Base-by-base conservation (phyloP, 2,329 filamentous ascomycete genomes). In the Pseudohalonectria lignicola region DNA sequence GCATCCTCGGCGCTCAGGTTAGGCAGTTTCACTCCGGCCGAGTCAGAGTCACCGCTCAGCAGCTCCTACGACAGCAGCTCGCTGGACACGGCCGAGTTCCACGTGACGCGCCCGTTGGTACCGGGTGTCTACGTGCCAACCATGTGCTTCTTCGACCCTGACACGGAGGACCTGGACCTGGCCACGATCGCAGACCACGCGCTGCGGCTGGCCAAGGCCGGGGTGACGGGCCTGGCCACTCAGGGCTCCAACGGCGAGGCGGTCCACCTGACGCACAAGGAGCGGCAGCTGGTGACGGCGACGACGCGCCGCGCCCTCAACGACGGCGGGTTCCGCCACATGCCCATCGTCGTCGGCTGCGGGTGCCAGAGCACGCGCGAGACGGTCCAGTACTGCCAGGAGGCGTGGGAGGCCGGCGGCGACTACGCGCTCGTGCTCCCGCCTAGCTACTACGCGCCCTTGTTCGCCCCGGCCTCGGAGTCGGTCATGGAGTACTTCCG, bases 171-270 rank as follows among this genome's bases (percentile, higher is more conserved):
- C 39, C 61, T 86, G 39, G 82, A 86, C 51, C 64, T 71, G 11
- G 59, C 64, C 26, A 73, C 76, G 29, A 77, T 79, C 41, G 66
- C 71, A 35, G 68, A 64, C 37, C 66, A 74, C 53, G 77, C 81
- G 26, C 71, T 83, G 37, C 75, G 78, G 49, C 74, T 90, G n/a
- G 83, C 82, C 33, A 67, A 77, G 50, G 74, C 80, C 18, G 84
- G 84, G 45, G 75, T 88, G 30, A 72, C 79, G 11, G 82, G 83
- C 16, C 68, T 90, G 34, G 80, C 82, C 34, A 84, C 80, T 8
- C 83, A 87, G 55, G 84, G 84, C 34, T 86, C 80, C 53, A 90
- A 90, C 53, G 84, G 84, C 49, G 85, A 92, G 63, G 83, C 85
- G 6, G 82, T 86, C 11, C 82, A 87, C 52, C 69, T 90, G 25